phyloP scores from a whole-genome alignment of 305 asterid species.

The Petunia hybrid region DNA sequence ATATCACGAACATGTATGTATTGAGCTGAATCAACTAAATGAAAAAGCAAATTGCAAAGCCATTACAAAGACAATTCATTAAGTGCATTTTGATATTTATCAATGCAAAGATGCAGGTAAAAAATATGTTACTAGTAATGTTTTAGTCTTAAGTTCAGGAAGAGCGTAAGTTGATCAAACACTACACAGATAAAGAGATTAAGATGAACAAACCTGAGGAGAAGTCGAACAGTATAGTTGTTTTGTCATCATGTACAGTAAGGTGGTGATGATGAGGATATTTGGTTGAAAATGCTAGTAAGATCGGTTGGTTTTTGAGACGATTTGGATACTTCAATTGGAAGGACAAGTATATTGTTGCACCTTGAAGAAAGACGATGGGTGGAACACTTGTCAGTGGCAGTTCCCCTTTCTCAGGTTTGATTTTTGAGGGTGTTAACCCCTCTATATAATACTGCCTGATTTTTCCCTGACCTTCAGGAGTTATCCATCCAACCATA shows the following conservation, averaged over 20 bases:
- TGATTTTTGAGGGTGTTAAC: slow-evolving; percentile 66
- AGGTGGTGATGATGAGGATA: slow-evolving; percentile 84
- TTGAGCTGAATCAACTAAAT: not conserved
- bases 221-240: slow-evolving; percentile 65
- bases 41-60: not conserved
- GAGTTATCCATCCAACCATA: slow-evolving; percentile 86
- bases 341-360: slow-evolving; percentile 80
- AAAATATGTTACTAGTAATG: not conserved
- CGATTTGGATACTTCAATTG: slow-evolving; percentile 67
- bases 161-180: not conserved
- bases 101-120: not conserved
- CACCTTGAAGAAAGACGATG: slow-evolving; percentile 60
- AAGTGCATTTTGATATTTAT: not conserved
- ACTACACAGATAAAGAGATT: not conserved
- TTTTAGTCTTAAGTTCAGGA: not conserved
- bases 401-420: slow-evolving; percentile 74
- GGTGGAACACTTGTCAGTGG: slow-evolving; percentile 84
- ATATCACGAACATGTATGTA: not conserved
- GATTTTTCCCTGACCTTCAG: slow-evolving; percentile 71
- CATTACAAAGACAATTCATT: not conserved
- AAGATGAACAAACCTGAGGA: slow-evolving; percentile 61
- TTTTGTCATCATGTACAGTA: slow-evolving; percentile 81
- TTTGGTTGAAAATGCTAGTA: slow-evolving; percentile 75
- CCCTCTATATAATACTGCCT: slow-evolving; percentile 75
- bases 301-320: slow-evolving; percentile 71